A percentile compares a stretch with the other conserved stretches of the same genome.
Evolutionary conservation across 1,284 basidiomycete genomes (phyloP).

Genomic region (Malassezia psittaci): DNA sequence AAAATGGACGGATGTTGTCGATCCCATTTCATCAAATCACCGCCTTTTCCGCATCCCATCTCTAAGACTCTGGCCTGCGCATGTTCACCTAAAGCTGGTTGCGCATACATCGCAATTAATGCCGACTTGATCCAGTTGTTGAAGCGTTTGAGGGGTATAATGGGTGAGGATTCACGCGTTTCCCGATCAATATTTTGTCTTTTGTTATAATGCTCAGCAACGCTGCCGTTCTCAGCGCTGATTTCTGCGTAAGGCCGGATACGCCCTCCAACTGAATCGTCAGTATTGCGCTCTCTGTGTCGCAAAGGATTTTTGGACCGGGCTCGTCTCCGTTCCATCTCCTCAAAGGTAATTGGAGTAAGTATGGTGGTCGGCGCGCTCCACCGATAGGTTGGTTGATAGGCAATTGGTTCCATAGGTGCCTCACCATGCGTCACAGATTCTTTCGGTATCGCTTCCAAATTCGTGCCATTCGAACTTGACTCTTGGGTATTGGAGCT

Average conservation of each 20-base stretch:
- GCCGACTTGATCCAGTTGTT: constrained; percentile 67
- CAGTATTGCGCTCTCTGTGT: not conserved
- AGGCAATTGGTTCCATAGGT: constrained; percentile 2
- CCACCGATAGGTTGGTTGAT: constrained; percentile 24
- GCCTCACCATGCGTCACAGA: not conserved
- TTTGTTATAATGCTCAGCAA: constrained; percentile 57
- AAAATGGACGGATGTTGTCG: constrained; percentile 73
- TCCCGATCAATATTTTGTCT: constrained; percentile 79
- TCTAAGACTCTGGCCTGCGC: constrained; percentile 69
- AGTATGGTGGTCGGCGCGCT: constrained; percentile 22
- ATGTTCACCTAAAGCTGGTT: constrained; percentile 14
- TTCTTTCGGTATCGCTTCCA: not conserved
- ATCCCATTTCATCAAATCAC: constrained; percentile 90
- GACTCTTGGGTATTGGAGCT: too few relatives aligned
- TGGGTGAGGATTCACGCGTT: constrained; percentile 78
- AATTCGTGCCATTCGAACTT: too few relatives aligned
- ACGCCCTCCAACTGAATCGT: not conserved
- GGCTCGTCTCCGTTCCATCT: constrained; percentile 23
- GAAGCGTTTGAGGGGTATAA: constrained; percentile 89
- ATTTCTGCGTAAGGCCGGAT: constrained; percentile 19
- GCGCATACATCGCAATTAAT: constrained; percentile 22
- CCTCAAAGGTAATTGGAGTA: constrained; percentile 24
- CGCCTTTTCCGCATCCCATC: constrained; percentile 95
- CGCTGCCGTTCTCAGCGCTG: not conserved
- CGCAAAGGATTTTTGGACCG: constrained; percentile 31